Base-by-base conservation (phyloP, 129 eudicot genomes). In the Heracleum sosnowskyi region DNA sequence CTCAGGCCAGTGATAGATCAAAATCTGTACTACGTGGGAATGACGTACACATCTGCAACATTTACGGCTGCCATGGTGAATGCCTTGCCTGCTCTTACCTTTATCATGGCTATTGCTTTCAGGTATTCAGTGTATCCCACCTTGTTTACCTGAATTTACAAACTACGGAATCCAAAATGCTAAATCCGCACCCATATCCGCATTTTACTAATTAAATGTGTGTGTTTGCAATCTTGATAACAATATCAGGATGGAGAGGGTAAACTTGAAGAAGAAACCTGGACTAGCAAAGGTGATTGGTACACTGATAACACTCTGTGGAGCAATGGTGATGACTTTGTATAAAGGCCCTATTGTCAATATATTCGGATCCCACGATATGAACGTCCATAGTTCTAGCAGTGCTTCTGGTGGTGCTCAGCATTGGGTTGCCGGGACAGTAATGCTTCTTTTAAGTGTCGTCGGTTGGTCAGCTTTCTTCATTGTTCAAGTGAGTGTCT, bases 1-100 rank as follows among this genome's bases (percentile, higher is more conserved):
- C 10, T 63, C 88, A 93, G 98, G 83, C 98, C 98, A 17, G 97
- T 93, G 79, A 78, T 93, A 12, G 98, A 93, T 83, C 98, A 93
- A 78, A 93, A 93, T 81, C 47, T 93, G 86, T 93, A 93, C 86
- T 86, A 79, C 75, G 41, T 93, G 83, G 98, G 97, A 37, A 83
- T 93, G 97, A 69, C 89, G 66, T 82, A 85, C 69, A 93, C 98
- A 41, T 87, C 96, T 18, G 97, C 97, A 75, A 91, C 96, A 69
- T 91, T 87, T 72, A 89, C 92, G 24, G 87, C 97, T 11, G 98
- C 97, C 0, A 83, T 82, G 34, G 88, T 86, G 41, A 93, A 93
- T 44, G 84, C 91, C 41, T 87, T 93, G 63, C 98, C 98, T 15
- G 97, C 96, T 41, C 80, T 93, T 69, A 93, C 98, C 80, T 93